Percentiles rank a stretch among this genome's conserved stretches.
phyloP scores from a whole-genome alignment of 208 protist species.

The Leishmania turanica region DNA sequence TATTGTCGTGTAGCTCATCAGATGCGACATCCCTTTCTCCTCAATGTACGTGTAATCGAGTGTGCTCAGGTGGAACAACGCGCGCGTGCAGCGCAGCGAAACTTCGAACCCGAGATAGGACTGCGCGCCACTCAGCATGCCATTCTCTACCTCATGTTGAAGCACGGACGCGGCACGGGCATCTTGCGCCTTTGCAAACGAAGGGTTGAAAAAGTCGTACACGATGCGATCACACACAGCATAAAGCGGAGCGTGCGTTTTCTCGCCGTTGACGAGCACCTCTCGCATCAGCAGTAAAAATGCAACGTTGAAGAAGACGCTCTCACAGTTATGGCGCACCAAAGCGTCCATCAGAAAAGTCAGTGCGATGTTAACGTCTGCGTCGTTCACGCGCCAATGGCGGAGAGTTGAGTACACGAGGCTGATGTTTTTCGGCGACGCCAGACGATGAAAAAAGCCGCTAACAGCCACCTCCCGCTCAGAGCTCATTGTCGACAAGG shows the following conservation, averaged over 20 bases:
- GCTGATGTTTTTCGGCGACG: conserved; percentile 60
- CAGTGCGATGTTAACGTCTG: conserved; percentile 80
- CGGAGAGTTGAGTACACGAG: conserved; percentile 73
- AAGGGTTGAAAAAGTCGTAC: conserved; percentile 88
- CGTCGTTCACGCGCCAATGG: conserved; percentile 80
- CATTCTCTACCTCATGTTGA: conserved; percentile 28
- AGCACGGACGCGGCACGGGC: conserved; percentile 26
- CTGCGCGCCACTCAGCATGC: conserved; percentile 66
- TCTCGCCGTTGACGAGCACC: conserved; percentile 63
- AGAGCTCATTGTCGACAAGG: conserved; percentile 55
- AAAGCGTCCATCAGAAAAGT: conserved; percentile 74
- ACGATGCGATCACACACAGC: conserved; percentile 78
- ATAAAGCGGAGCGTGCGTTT: conserved; percentile 75
- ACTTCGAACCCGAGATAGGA: conserved; percentile 88
- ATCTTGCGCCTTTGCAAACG: conserved; percentile 63
- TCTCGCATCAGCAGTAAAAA: conserved; percentile 82
- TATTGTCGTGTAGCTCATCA: conserved; percentile 58
- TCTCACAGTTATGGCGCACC: conserved; percentile 49
- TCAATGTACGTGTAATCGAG: conserved; percentile 83
- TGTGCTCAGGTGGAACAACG: conserved; percentile 75
- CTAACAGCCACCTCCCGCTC: conserved; percentile 78
- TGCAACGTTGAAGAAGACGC: conserved; percentile 73
- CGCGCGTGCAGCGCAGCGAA: conserved; percentile 75
- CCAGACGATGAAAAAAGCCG: conserved; percentile 71
- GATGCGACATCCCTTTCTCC: conserved; percentile 71